Percentiles rank a stretch among this genome's conserved stretches.
Evolutionary conservation across 139 green algal species (phyloP).

Genomic region (Chara braunii): DNA sequence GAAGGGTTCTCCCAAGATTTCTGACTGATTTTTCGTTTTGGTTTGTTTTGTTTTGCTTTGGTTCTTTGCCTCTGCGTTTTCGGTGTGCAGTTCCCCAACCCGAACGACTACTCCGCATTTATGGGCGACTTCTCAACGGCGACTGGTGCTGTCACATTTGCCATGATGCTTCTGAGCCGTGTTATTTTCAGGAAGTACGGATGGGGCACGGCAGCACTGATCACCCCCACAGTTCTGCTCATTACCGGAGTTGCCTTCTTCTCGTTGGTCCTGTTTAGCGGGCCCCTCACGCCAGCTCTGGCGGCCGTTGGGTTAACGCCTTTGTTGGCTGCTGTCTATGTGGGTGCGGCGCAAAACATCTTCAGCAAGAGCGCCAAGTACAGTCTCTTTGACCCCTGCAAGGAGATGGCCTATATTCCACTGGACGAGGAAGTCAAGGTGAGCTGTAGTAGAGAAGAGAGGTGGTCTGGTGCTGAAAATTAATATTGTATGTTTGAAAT

Average conservation of each 20-base stretch:
- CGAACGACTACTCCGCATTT: constrained; percentile 43
- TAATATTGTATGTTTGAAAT: background rate
- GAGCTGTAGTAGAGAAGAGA: background rate
- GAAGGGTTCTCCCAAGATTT: too few relatives aligned
- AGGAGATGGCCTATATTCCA: constrained; percentile 99
- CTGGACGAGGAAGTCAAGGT: constrained; percentile 83
- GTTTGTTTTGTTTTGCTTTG: too few relatives aligned
- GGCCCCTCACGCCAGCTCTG: constrained; percentile 66
- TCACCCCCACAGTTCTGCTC: constrained; percentile 90
- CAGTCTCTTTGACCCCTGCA: constrained; percentile 98
- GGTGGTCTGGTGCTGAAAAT: background rate
- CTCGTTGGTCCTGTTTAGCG: constrained; percentile 77
- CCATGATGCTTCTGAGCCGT: constrained; percentile 91
- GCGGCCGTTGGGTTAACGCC: constrained; percentile 78
- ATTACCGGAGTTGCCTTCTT: constrained; percentile 94
- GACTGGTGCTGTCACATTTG: constrained; percentile 83
- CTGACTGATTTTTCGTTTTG: too few relatives aligned
- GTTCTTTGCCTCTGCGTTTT: too few relatives aligned
- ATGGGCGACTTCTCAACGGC: constrained; percentile 57
- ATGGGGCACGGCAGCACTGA: constrained; percentile 88
- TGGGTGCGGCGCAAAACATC: constrained; percentile 95
- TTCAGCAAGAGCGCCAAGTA: constrained; percentile 92
- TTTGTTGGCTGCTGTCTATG: constrained; percentile 87
- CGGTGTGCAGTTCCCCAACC: constrained; percentile 47
- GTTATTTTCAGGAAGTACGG: constrained; percentile 93